phyloP scores from a whole-genome alignment of 306 rosid species.

The Dalbergia oliveri region DNA sequence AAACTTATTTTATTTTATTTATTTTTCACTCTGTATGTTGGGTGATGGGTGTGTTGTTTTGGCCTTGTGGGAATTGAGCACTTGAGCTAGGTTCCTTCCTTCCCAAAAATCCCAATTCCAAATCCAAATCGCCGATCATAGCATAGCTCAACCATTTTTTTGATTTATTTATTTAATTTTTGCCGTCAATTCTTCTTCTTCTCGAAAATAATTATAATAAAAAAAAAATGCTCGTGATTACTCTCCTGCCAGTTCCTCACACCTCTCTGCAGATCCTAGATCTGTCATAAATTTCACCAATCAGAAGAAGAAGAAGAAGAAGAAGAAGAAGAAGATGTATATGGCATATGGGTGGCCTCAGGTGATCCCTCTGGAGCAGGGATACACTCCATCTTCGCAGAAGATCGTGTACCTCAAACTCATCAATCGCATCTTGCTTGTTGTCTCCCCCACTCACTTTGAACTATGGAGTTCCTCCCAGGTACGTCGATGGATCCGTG shows the following conservation, averaged over 20 bases:
- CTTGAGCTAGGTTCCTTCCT: constrained; percentile 46
- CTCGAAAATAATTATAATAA: neutral
- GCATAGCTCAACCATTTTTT: constrained; percentile 12
- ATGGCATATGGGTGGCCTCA: constrained; percentile 99
- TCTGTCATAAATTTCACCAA: constrained; percentile 47
- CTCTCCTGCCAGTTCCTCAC: constrained; percentile 4
- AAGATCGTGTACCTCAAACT: constrained; percentile 78
- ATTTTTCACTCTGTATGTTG: constrained; percentile 37
- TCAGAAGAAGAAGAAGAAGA: constrained; percentile 12
- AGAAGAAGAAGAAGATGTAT: constrained; percentile 67
- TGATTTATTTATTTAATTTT: neutral
- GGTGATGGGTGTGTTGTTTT: neutral
- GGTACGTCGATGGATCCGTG: constrained; percentile 54
- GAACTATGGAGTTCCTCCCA: constrained; percentile 95
- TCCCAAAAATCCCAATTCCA: constrained; percentile 42
- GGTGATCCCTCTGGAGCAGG: constrained; percentile 87
- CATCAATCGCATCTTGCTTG: constrained; percentile 75
- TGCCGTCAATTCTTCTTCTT: neutral
- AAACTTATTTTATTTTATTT: constrained; percentile 7
- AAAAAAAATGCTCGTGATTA: constrained; percentile 54
- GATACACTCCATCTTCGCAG: constrained; percentile 72
- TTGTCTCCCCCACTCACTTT: constrained; percentile 84
- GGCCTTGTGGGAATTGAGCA: neutral
- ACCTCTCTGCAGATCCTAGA: constrained; percentile 48
- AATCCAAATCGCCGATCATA: constrained; percentile 50